phyloP scores from a whole-genome alignment of 1,284 basidiomycete species.

The Pseudozyma tsukubaensis region DNA sequence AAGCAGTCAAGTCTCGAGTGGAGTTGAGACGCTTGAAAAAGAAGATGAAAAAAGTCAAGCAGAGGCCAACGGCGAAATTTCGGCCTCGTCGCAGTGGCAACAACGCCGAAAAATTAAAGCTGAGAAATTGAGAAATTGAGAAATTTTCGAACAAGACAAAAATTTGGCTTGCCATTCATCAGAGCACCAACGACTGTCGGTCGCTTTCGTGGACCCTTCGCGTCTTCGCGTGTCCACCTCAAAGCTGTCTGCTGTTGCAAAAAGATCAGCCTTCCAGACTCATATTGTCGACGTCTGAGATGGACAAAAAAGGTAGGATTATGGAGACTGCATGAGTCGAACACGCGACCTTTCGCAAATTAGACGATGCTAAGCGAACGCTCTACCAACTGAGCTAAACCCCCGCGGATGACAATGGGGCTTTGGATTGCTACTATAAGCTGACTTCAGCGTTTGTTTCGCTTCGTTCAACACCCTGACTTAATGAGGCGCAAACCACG shows the following conservation, averaged over 20 bases:
- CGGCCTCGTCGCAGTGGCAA: no score
- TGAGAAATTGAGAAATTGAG: no score
- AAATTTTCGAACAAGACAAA: no score
- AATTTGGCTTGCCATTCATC: no score
- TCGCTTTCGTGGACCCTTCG: no score
- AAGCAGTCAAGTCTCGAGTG: constrained; percentile 9
- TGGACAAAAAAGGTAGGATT: neutral
- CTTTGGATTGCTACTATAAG: neutral
- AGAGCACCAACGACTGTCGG: no score
- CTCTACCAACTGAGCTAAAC: constrained; percentile 60
- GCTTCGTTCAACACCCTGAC: no score
- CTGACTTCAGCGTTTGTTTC: no score
- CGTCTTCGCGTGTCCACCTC: no score
- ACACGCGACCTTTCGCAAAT: constrained; percentile 56
- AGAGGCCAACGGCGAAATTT: neutral
- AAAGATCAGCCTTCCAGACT: neutral
- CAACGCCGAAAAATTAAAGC: no score
- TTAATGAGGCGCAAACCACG: neutral
- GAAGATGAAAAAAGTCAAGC: constrained; percentile 4
- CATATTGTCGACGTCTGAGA: constrained; percentile 1
- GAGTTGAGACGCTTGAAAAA: constrained; percentile 12
- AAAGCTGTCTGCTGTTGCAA: neutral
- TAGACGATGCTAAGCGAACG: constrained; percentile 54
- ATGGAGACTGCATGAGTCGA: constrained; percentile 59
- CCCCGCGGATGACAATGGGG: constrained; percentile 4